phyloP scores from a whole-genome alignment of 2,329 filamentous ascomycete genomes.

The Penicillium sp. region DNA sequence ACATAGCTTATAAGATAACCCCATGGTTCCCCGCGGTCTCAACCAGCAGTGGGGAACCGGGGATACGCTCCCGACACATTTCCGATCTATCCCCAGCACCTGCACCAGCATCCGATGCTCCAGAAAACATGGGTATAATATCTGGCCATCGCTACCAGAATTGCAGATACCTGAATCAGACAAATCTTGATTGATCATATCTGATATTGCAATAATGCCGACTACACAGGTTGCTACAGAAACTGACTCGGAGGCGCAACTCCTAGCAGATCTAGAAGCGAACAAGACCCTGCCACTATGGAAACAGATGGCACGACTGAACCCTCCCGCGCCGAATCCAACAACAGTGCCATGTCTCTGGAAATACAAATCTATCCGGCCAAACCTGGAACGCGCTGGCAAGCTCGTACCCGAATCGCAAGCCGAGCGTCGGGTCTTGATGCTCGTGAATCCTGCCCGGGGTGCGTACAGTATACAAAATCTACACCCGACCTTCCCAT shows the following conservation, averaged over 20 bases:
- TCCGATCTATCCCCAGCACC: conserved; percentile 3
- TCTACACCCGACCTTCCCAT: not conserved
- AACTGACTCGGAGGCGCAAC: conserved; percentile 21
- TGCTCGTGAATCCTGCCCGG: conserved; percentile 44
- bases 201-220: not conserved
- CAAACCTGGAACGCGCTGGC: conserved; percentile 40
- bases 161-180: not conserved
- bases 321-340: conserved; percentile 52
- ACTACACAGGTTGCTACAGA: not conserved
- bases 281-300: conserved; percentile 47
- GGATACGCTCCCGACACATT: not conserved
- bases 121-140: not conserved
- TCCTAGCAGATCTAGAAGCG: conserved; percentile 23
- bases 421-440: conserved; percentile 44
- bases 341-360: conserved; percentile 41
- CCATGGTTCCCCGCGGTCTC: conserved; percentile 3
- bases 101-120: not conserved
- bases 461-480: conserved; percentile 21
- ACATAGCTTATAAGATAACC: not conserved
- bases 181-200: not conserved
- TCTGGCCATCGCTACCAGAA: not conserved
- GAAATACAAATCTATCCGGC: conserved; percentile 41
- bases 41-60: not conserved
- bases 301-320: conserved; percentile 52
- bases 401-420: conserved; percentile 40